These are phyloP conservation scores for Xerocomus subilludens DNA, from an alignment of 1,284 basidiomycete genomes.

Conservation along the genomic window DNA sequence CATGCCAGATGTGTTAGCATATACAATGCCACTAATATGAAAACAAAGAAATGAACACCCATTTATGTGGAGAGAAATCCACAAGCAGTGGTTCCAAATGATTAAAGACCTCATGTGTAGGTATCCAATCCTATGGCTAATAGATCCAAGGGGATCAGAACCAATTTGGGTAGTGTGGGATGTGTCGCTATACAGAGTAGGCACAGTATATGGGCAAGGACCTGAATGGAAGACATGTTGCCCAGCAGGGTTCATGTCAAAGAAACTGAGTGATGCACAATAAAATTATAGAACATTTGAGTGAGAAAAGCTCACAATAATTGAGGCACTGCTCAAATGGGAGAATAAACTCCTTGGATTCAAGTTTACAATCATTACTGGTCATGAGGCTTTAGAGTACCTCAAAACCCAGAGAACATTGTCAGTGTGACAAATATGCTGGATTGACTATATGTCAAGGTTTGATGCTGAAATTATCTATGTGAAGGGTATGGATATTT, in stretches of 20 bases:
- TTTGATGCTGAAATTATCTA: neutral
- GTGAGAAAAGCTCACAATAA: slow-evolving; percentile 29
- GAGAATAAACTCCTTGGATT: slow-evolving; percentile 1
- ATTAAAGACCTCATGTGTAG: slow-evolving; percentile 9
- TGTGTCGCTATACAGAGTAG: slow-evolving; percentile 54
- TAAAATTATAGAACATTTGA: slow-evolving; percentile 49
- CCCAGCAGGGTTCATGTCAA: slow-evolving; percentile 55
- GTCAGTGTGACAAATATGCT: neutral
- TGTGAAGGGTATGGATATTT: no score
- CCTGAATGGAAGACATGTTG: slow-evolving; percentile 49
- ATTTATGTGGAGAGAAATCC: slow-evolving; percentile 36
- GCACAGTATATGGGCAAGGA: slow-evolving; percentile 53
- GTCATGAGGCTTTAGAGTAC: neutral
- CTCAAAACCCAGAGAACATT: neutral
- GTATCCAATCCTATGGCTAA: neutral
- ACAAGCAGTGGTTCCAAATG: slow-evolving; percentile 3
- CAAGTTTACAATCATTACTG: neutral
- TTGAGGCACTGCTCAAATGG: slow-evolving; percentile 4
- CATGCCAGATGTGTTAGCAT: slow-evolving; percentile 51
- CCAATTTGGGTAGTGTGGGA: slow-evolving; percentile 61
- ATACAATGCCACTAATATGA: slow-evolving; percentile 28
- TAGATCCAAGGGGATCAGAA: slow-evolving; percentile 31
- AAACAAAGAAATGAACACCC: slow-evolving; percentile 49
- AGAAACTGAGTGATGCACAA: slow-evolving; percentile 12
- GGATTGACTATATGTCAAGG: neutral